Base-by-base conservation (phyloP, 2,329 filamentous ascomycete genomes). In the Pseudocercospora musae region DNA sequence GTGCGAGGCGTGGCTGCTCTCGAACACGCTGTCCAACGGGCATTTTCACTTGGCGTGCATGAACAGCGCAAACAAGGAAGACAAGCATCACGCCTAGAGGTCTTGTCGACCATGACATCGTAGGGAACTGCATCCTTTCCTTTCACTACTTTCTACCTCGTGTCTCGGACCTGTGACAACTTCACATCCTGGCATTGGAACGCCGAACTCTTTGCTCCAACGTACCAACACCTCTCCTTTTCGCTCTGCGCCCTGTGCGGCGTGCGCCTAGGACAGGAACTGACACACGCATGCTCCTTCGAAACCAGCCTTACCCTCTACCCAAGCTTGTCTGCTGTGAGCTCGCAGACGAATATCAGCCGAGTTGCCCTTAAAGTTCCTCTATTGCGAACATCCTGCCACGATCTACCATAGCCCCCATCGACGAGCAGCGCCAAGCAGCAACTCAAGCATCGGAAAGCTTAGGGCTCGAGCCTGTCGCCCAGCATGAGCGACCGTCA, bases 351-450 rank as follows among this genome's bases (percentile, higher is more conserved):
- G 37, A n/a, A 8, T 9, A 4, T n/a, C n/a, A 18, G 33, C 13
- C 42, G 42, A 23, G 13, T 1, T 10, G 4, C 10, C 21, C 46
- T 9, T 50, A 50, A 49, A 11, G 46, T 25, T 49, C 25, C 27
- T 56, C 55, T 58, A 49, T 46, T 37, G 49, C 55, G 58, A 57
- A 57, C 56, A 58, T 58, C 56, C 44, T 50, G 49, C 56, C 40
- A 18, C 40, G 11, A 21, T 20, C 27, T 53, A 29, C 54, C 13
- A 44, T 37, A n/a, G 20, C 21, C 27, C 29, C 37, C 23, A 25
- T 44, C 54, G 37, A 42, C 54, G 37, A 42, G 37, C 15, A 46
- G 20, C 25, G 53, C 37, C 29, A 40, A 33, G 52, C 27, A 29
- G 27, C 15, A 37, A 48, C 37, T 40, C 56, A 46, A 46, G 44